Evolutionary conservation across 108 stramenopile species (phyloP), one percentile per base, ranked within the genome.

Genomic region (Pseudonitzschia delicatissima): DNA sequence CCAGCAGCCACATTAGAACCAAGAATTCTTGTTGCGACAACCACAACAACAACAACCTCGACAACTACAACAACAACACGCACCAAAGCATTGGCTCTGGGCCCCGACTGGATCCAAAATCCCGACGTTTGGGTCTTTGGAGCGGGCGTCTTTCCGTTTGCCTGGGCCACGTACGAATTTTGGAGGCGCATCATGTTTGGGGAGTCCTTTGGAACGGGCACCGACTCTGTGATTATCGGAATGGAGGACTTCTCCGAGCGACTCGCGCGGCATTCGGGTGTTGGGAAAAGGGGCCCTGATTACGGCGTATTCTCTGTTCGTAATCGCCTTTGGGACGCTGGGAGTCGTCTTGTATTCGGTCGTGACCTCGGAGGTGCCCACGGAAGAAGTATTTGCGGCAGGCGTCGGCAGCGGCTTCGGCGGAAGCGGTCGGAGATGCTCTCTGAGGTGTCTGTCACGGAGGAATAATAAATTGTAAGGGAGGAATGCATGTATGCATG

Each of bases 171-270:
- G 5, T 66, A 77, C 40, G 90, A 94, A 78, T 94, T 94, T 67
- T 94, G 93, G 93, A 57, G 87, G 62, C 70, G 93, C 25, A 94
- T 94, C 49, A 87, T 87, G 23, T 77, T 91, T 39, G 93, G 93
- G 36, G 87, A 71, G 52, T 37, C 81, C 34, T 94, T 94, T 67
- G 93, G 93, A 25, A 94, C 93, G 11, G 87, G 88, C 8, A 66
- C 78, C 6, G 93, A 91, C 57, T 81, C 81, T 0, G 79, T 94
- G 0, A 66, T 86, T 7, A 92, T 89, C 62, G 92, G 88, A 7
- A 71, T 82, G 58, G 83, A 93, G 57, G 69, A 74, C 49, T 64
- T n/a, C 75, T 63, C 87, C 85, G 17, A 29, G 25, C 18, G 74
- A 77, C 44, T 84, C 84, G 12, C 63, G 92, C 9, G 92, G 92